phyloP scores from a whole-genome alignment of 2,329 filamentous ascomycete species.

The Seiridium unicorne region DNA sequence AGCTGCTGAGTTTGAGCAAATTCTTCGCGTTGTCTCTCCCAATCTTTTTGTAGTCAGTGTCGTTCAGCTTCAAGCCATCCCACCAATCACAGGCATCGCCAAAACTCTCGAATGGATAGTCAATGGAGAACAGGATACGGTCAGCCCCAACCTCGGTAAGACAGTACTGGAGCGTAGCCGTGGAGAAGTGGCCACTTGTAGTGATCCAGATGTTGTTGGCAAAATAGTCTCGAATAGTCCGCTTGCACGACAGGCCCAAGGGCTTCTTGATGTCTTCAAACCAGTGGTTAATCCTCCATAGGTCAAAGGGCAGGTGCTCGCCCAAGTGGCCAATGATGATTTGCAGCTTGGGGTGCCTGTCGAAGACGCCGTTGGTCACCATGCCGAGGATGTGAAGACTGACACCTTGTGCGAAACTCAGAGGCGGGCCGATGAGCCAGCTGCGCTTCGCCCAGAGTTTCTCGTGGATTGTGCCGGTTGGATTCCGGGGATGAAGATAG shows the following conservation, averaged over 20 bases:
- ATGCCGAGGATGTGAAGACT: constrained; percentile 54
- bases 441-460: constrained; percentile 58
- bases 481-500: constrained; percentile 61
- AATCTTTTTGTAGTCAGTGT: constrained; percentile 33
- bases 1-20: constrained; percentile 35
- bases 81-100: constrained; percentile 40
- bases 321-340: constrained; percentile 47
- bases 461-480: constrained; percentile 54
- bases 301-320: constrained; percentile 47
- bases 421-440: constrained; percentile 59
- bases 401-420: constrained; percentile 58
- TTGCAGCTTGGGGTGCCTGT: constrained; percentile 43
- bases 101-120: constrained; percentile 51
- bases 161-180: constrained; percentile 47
- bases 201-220: constrained; percentile 55
- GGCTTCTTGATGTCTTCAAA: constrained; percentile 55
- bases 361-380: constrained; percentile 49
- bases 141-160: constrained; percentile 47
- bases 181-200: constrained; percentile 55
- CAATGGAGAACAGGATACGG: constrained; percentile 50
- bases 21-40: constrained; percentile 41
- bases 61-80: constrained; percentile 22
- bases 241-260: constrained; percentile 44
- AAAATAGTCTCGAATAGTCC: constrained; percentile 52
- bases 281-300: constrained; percentile 53